Evolutionary conservation across 768 basidiomycete species (phyloP), one percentile per base, ranked within the genome.

Genomic region (Ephemerocybe angulata): DNA sequence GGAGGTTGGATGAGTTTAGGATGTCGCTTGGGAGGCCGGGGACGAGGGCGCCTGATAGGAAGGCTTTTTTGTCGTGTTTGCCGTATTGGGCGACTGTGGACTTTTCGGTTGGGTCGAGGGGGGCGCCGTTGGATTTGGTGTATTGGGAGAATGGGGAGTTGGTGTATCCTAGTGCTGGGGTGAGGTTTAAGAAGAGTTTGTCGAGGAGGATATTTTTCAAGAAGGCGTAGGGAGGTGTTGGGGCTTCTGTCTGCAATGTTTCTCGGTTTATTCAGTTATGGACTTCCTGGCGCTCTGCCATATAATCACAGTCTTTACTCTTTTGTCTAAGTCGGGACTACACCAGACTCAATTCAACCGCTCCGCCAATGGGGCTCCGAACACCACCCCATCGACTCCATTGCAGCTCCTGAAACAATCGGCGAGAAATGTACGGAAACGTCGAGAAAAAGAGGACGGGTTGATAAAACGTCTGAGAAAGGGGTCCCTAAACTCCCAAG

Each of bases 1-100:
- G 70, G 8, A 64, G 73, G 35, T 58, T 60, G 13, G 63, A 71
- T 25, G 70, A 77, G 57, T 77, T 77, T 57, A 70, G 74, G 73
- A 70, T 35, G 40, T 54, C 50, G 22, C 28, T 38, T 31, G 42
- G 22, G 57, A 70, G 35, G 22, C 28, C 33, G 25, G 42, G 22
- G 57, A 70, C 33, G 69, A 67, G 29, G 61, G 15, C 38, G 7
- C 21, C 21, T 13, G 38, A 41, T 19, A 13, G 62, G 28, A 58
- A 64, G 8, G 64, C 63, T 3, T 62, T 60, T 25, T 58, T 66
- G n/a, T 70, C 69, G 12, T 74, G 72, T 55, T 50, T 65, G 24
- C 68, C 70, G 0, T 74, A 72, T 33, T 74, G 72, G 72, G 46
- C 65, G 13, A 63, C 61, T 43, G 46, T 74, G 25, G 72, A 74